phyloP scores from a whole-genome alignment of 164 flowering plant species.

The Nelumbo lutea region DNA sequence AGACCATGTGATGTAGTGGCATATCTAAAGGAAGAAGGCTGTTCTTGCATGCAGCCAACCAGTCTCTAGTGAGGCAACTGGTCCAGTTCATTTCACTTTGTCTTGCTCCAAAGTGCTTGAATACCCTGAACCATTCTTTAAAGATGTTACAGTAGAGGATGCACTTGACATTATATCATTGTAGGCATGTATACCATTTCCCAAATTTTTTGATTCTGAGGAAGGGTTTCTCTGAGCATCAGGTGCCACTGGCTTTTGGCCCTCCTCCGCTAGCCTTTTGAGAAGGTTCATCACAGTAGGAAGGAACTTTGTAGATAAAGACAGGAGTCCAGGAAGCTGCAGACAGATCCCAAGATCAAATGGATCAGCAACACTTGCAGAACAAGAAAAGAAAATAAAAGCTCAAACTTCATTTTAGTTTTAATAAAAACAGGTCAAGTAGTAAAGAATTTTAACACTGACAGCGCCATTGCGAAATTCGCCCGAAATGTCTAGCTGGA shows the following conservation, averaged over 20 bases:
- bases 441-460: constrained; percentile 29
- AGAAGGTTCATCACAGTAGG: constrained; percentile 90
- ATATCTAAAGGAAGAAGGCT: constrained; percentile 3
- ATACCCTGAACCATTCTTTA: constrained; percentile 38
- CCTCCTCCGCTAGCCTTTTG: constrained; percentile 71
- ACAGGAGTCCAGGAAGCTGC: constrained; percentile 90
- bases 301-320: constrained; percentile 70
- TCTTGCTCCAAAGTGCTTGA: constrained; percentile 51
- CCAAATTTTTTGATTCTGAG: constrained; percentile 28
- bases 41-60: constrained; percentile 2
- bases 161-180: constrained; percentile 46
- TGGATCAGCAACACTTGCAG: too few relatives aligned
- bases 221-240: constrained; percentile 45
- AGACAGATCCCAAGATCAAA: constrained; percentile 1
- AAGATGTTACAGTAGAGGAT: constrained; percentile 48
- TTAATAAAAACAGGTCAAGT: too few relatives aligned
- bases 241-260: constrained; percentile 40
- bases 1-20: constrained; percentile 9
- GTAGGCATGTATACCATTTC: constrained; percentile 21
- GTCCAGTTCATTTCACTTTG: constrained; percentile 16
- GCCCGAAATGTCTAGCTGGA: constrained; percentile 69
- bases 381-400: too few relatives aligned
- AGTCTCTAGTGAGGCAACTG: background rate
- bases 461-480: constrained; percentile 89
- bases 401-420: too few relatives aligned